Base-by-base conservation (phyloP, 345 rosid genomes). In the Microthlaspi erraticum region DNA sequence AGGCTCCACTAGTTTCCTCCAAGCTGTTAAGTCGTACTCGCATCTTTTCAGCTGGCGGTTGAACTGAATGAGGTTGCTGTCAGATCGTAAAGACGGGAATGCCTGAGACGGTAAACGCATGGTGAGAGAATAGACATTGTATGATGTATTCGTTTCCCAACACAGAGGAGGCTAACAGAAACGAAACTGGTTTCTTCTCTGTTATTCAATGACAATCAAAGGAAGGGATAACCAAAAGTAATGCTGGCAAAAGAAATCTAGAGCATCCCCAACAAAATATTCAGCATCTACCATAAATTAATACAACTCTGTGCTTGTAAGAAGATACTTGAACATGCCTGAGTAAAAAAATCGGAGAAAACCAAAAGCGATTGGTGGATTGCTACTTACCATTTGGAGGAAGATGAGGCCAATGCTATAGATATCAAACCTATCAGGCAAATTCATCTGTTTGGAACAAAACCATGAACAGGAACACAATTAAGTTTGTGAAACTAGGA, bases 371-470 rank as follows among this genome's bases (percentile, higher is more conserved):
- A 60, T 67, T 18, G 45, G 70, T 61, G 41, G 10, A 58, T 53
- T 46, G 45, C 31, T 56, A 73, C 93, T 77, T 63, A 89, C 97
- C 99, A 94, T 94, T 77, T 94, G 97, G 41, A 94, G 82, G 77
- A 84, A 91, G 71, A 91, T 91, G 67, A 94, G 90, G 66, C 97
- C 97, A 23, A 89, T 69, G 80, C 97, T 91, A 81, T 91, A 94
- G 74, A 91, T 91, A 66, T 94, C 99, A 41, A 94, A 88, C 76
- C 97, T 84, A 81, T 94, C 99, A 0, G 99, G 97, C 73, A 89
- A 81, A 80, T 94, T 94, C 91, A 91, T 63, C 99, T 89, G 93
- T 69, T 83, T 26, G 65, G 6, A 23, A 70, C 46, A 77, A 13
- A 78, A 57, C 3, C 31, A 37, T 36, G 67, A 62, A 71, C 33